Percentiles rank a stretch among this genome's conserved stretches.
Conservation (phyloP, 208 protist genomes). For the Trypanosomatidae sp. region DNA sequence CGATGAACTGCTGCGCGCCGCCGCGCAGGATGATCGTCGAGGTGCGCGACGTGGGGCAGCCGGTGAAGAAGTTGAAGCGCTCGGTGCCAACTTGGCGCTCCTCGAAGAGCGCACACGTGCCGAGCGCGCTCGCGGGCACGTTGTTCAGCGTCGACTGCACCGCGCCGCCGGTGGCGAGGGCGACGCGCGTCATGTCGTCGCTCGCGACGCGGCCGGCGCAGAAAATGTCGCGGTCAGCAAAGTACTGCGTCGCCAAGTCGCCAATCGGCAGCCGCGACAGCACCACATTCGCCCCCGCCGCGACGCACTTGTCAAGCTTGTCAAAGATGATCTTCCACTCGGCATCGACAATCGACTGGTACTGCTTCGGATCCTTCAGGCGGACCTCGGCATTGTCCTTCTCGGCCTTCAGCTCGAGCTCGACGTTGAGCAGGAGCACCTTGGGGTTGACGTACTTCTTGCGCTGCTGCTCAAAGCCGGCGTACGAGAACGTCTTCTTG, state of each 20-base stretch:
- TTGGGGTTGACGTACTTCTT: constrained; percentile 98
- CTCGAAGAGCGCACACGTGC: constrained; percentile 96
- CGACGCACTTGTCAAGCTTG: constrained; percentile 99
- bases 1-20: constrained; percentile 99
- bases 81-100: constrained; percentile 98
- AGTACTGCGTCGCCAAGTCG: constrained; percentile 99
- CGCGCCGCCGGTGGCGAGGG: constrained; percentile 93
- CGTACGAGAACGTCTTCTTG: constrained; percentile 99
- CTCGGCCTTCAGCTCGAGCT: constrained; percentile 99
- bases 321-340: constrained; percentile 99
- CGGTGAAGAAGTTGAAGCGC: constrained; percentile 99
- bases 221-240: constrained; percentile 99
- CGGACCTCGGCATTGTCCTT: constrained; percentile 99
- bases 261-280: constrained; percentile 99
- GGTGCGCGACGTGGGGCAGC: constrained; percentile 87
- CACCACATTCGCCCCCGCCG: constrained; percentile 97
- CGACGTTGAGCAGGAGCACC: constrained; percentile 99
- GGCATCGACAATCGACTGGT: constrained; percentile 99
- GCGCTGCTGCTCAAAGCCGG: constrained; percentile 99
- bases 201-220: constrained; percentile 98
- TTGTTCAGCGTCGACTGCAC: constrained; percentile 97
- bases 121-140: constrained; percentile 90
- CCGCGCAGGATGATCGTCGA: constrained; percentile 93
- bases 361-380: constrained; percentile 97
- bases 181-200: constrained; percentile 93